Percentiles rank a stretch among this genome's conserved stretches.
phyloP scores from a whole-genome alignment of 495 filamentous ascomycete genomes.

The Aspergillus nidulans region DNA sequence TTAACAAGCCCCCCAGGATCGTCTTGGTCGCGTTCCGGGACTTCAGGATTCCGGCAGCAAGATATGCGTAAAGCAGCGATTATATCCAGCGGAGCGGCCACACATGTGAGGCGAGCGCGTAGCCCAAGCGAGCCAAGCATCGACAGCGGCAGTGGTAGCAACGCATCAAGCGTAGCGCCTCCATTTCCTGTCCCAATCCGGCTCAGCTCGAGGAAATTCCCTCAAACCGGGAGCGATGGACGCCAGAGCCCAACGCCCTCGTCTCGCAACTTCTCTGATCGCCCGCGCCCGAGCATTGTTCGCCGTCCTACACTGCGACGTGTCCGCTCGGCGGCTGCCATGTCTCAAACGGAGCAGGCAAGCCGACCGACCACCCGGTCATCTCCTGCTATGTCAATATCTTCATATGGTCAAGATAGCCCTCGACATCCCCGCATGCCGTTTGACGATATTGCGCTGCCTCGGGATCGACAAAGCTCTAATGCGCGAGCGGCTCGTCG shows the following conservation, averaged over 20 bases:
- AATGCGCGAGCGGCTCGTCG: conserved; percentile 22
- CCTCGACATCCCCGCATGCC: conserved; percentile 70
- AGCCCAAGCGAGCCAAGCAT: conserved; percentile 71
- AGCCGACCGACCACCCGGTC: conserved; percentile 54
- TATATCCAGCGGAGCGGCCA: conserved; percentile 71
- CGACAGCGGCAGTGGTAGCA: conserved; percentile 43
- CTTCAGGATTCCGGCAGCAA: conserved; percentile 38
- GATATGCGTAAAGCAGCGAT: conserved; percentile 62
- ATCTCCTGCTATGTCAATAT: conserved; percentile 60
- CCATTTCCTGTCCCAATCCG: conserved; percentile 90
- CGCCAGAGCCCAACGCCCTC: conserved; percentile 72
- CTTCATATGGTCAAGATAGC: conserved; percentile 63
- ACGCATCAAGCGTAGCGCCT: conserved; percentile 45
- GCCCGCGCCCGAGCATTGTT: conserved; percentile 26
- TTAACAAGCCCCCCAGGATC: conserved; percentile 8
- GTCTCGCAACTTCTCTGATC: conserved; percentile 42
- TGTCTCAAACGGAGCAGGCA: conserved; percentile 47
- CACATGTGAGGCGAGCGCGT: conserved; percentile 62
- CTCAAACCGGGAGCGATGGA: conserved; percentile 69
- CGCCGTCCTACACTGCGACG: conserved; percentile 62
- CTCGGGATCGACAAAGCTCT: conserved; percentile 26
- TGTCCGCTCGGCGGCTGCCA: conserved; percentile 71
- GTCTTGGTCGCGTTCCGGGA: conserved; percentile 20
- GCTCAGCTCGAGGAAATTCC: conserved; percentile 77
- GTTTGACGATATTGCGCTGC: conserved; percentile 64